Evolutionary conservation across 2,329 filamentous ascomycete species (phyloP), one percentile per base, ranked within the genome.

Genomic region (Neonectria hederae): DNA sequence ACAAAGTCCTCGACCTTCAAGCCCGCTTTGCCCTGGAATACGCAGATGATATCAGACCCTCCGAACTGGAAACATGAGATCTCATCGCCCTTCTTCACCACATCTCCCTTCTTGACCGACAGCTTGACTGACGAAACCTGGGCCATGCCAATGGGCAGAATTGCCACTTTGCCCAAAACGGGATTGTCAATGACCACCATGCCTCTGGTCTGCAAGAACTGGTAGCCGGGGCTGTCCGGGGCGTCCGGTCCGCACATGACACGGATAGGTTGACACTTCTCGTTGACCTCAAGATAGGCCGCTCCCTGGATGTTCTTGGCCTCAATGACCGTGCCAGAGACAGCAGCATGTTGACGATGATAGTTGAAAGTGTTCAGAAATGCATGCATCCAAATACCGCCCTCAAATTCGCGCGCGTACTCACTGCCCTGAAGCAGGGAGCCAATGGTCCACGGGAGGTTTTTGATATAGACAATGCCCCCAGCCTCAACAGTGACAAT

Each of bases 71-170:
- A 83, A 63, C 76, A 78, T 0, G 75, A 77, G 60, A 83, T 76
- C 63, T 82, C 79, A 2, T 83, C 72, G 3, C 80, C 80, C 65
- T 83, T 83, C n/a, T 74, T 63, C 30, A 80, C 6, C 2, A 28
- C 26, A 17, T 72, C 63, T 0, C 68, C 76, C 32, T 63, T 46
- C 28, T 68, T 66, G 11, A 71, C 71, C 9, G 73, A 75, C 17
- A 81, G 45, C 22, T 74, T 72, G 3, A 83, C 78, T 3, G 79
- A 82, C 2, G 80, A 82, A 0, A 83, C 77, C 30, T 79, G 76
- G 5, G 79, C 80, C 81, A 83, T 83, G 9, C 81, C 80, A 56
- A 83, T 79, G 0, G 81, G 81, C 26, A 83, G 56, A 19, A 83
- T 73, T 2, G 79, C 81, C 5, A 83, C 80, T 19, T 76, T 66